These are phyloP conservation scores for Talaromyces amestolkiae DNA, from an alignment of 2,329 filamentous ascomycete species.

Conservation along the genomic window DNA sequence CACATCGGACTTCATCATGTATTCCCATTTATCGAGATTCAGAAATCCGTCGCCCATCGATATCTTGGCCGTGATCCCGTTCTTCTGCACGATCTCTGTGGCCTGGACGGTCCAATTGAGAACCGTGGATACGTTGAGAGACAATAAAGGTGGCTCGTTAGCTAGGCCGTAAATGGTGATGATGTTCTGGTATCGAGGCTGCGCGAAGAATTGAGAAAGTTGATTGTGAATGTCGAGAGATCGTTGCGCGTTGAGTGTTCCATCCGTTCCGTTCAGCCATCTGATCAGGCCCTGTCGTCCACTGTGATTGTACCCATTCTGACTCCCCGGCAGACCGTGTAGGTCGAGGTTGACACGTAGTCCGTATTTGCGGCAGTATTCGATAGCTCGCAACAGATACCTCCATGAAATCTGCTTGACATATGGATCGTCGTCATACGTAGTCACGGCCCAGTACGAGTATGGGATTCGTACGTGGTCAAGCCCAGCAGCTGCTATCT, in stretches of 20 bases:
- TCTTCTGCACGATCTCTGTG: constrained; percentile 68
- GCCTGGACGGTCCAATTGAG: constrained; percentile 76
- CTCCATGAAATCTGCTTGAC: constrained; percentile 84
- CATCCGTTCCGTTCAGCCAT: constrained; percentile 91
- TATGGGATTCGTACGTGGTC: constrained; percentile 97
- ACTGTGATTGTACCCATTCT: constrained; percentile 98
- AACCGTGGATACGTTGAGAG: constrained; percentile 63
- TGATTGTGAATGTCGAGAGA: constrained; percentile 84
- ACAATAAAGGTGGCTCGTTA: constrained; percentile 90
- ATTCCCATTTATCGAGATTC: constrained; percentile 87
- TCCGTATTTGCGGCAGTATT: constrained; percentile 90
- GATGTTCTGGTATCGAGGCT: constrained; percentile 87
- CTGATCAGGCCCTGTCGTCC: constrained; percentile 75
- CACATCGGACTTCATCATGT: constrained; percentile 66
- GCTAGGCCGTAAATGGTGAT: constrained; percentile 89
- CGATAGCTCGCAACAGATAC: constrained; percentile 87
- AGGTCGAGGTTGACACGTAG: constrained; percentile 89
- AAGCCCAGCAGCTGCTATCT: constrained; percentile 82
- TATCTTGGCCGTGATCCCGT: constrained; percentile 70
- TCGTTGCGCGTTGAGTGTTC: constrained; percentile 71
- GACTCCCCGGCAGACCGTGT: constrained; percentile 85
- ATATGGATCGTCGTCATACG: constrained; percentile 84
- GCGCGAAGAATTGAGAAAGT: constrained; percentile 87
- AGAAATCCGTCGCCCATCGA: constrained; percentile 95
- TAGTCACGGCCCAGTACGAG: constrained; percentile 89